A percentile compares a stretch with the other conserved stretches of the same genome.
phyloP scores from a whole-genome alignment of 352 stramenopile genomes.

The Phytophthora niederhauseri region DNA sequence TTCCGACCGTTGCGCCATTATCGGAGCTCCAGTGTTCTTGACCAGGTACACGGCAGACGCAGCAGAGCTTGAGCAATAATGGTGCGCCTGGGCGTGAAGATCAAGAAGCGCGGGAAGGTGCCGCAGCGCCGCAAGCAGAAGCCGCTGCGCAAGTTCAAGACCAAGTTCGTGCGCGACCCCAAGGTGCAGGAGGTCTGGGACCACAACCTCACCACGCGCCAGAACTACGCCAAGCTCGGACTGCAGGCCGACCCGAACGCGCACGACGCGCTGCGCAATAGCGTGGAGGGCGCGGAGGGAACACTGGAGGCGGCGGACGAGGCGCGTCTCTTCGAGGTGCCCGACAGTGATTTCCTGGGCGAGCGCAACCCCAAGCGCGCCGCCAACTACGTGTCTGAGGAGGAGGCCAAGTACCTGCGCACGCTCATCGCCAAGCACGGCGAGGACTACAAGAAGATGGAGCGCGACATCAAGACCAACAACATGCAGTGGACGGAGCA shows the following conservation, averaged over 20 bases:
- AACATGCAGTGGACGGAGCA: slow-evolving; percentile 84
- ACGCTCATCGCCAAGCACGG: slow-evolving; percentile 72
- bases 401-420: slow-evolving; percentile 81
- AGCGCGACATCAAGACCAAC: slow-evolving; percentile 85
- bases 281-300: slow-evolving; percentile 50
- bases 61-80: slow-evolving; percentile 29
- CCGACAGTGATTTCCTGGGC: slow-evolving; percentile 79
- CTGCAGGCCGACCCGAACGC: slow-evolving; percentile 74
- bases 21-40: neutral
- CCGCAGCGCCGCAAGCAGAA: slow-evolving; percentile 75
- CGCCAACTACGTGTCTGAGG: slow-evolving; percentile 81
- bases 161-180: slow-evolving; percentile 71
- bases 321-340: slow-evolving; percentile 68
- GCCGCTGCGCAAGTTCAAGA: slow-evolving; percentile 78
- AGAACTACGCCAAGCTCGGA: slow-evolving; percentile 83
- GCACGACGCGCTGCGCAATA: slow-evolving; percentile 51
- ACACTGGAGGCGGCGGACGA: slow-evolving; percentile 60
- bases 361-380: slow-evolving; percentile 73
- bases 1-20: neutral
- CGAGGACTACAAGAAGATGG: slow-evolving; percentile 80
- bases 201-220: slow-evolving; percentile 77
- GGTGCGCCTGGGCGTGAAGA: slow-evolving; percentile 52
- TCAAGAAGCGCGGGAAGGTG: slow-evolving; percentile 74
- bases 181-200: slow-evolving; percentile 78
- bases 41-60: neutral